Percentiles rank a stretch among this genome's conserved stretches.
Evolutionary conservation across 805 yeast genomes (phyloP).

Genomic region (Spathaspora hagerdaliae): DNA sequence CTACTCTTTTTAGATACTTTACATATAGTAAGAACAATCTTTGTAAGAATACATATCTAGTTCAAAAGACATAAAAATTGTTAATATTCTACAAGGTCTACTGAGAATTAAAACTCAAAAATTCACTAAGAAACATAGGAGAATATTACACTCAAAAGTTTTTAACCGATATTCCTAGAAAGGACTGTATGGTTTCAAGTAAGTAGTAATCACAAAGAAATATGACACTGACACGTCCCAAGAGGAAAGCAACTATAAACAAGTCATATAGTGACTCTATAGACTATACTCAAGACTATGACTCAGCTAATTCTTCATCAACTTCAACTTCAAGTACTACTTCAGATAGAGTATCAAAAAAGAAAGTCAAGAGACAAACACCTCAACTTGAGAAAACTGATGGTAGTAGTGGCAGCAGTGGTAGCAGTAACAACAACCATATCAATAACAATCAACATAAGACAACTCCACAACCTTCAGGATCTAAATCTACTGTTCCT

Average conservation of each 20-base stretch:
- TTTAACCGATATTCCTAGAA: no score
- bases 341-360: not conserved
- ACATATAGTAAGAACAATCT: no score
- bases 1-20: no score
- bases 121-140: no score
- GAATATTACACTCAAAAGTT: no score
- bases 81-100: no score
- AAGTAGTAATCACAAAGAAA: no score
- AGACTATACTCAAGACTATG: slow-evolving; percentile 12
- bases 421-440: not conserved
- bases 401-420: not conserved
- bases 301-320: not conserved
- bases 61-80: no score
- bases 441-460: slow-evolving; percentile 1
- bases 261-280: slow-evolving; percentile 30
- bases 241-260: slow-evolving; percentile 34
- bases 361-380: not conserved
- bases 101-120: no score
- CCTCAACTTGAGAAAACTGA: not conserved
- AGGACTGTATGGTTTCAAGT: no score
- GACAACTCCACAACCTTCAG: not conserved
- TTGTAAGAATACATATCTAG: no score
- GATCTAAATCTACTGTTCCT: slow-evolving; percentile 22
- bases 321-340: not conserved
- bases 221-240: slow-evolving; percentile 28